phyloP scores from a whole-genome alignment of 1,284 basidiomycete species.

The Ustilago sp. region DNA sequence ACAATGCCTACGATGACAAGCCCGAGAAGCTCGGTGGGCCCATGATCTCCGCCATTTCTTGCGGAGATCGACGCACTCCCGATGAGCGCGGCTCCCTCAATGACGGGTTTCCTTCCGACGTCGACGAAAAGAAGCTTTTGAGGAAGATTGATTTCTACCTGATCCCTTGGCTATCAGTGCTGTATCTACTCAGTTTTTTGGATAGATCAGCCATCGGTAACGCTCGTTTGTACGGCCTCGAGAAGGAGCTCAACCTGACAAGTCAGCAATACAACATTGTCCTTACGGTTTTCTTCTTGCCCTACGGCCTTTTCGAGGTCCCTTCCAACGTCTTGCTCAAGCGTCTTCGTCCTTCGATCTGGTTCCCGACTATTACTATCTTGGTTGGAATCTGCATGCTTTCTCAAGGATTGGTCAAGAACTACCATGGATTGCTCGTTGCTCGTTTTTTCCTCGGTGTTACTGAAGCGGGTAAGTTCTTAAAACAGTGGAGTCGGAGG shows the following conservation, averaged over 20 bases:
- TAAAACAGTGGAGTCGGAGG: no score
- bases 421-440: constrained; percentile 77
- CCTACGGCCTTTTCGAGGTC: constrained; percentile 55
- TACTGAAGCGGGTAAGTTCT: constrained; percentile 28
- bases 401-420: constrained; percentile 77
- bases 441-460: constrained; percentile 44
- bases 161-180: constrained; percentile 59
- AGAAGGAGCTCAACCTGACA: constrained; percentile 35
- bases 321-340: constrained; percentile 73
- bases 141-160: constrained; percentile 63
- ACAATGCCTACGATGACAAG: constrained; percentile 25
- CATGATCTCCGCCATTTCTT: constrained; percentile 21
- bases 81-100: constrained; percentile 8
- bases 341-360: constrained; percentile 77
- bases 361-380: constrained; percentile 73
- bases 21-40: constrained; percentile 17
- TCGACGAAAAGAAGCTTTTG: constrained; percentile 63
- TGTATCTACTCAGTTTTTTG: constrained; percentile 66
- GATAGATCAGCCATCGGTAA: constrained; percentile 72
- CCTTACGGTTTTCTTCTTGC: constrained; percentile 56
- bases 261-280: constrained; percentile 41
- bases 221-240: constrained; percentile 50
- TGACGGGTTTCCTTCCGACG: constrained; percentile 35
- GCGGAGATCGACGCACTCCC: constrained; percentile 11
- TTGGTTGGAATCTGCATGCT: constrained; percentile 76